Evolutionary conservation across 75 land plant genomes (phyloP).

Genomic region (Pseudotsuga menziesii): DNA sequence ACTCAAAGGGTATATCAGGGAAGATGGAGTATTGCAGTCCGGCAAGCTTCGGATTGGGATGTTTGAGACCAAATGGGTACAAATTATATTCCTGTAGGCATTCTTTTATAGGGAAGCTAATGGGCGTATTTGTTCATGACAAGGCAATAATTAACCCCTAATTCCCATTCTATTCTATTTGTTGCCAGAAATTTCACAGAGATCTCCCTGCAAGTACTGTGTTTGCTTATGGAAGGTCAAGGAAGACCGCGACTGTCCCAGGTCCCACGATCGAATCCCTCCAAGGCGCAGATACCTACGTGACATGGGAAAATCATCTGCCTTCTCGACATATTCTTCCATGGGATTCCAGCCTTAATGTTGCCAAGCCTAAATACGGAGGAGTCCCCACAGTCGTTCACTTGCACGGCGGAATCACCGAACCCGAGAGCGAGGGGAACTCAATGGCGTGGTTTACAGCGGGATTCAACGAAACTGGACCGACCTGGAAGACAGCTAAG

Average conservation of each 20-base stretch:
- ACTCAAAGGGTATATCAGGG: constrained; percentile 20
- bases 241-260: constrained; percentile 23
- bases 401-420: constrained; percentile 69
- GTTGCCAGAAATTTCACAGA: constrained; percentile 39
- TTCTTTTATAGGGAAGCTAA: background rate
- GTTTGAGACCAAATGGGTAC: constrained; percentile 71
- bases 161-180: background rate
- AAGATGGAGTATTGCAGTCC: constrained; percentile 22
- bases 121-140: background rate
- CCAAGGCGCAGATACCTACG: constrained; percentile 15
- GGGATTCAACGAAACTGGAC: constrained; percentile 40
- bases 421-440: constrained; percentile 61
- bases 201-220: constrained; percentile 29
- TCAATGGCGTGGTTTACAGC: constrained; percentile 74
- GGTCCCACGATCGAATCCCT: constrained; percentile 33
- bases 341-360: constrained; percentile 56
- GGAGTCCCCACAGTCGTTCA: constrained; percentile 84
- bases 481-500: constrained; percentile 14
- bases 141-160: no score
- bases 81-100: background rate
- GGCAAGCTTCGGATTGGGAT: constrained; percentile 57
- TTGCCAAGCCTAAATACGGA: constrained; percentile 33
- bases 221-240: constrained; percentile 24
- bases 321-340: constrained; percentile 61
- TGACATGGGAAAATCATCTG: constrained; percentile 50